Percentiles rank a stretch among this genome's conserved stretches.
These are phyloP conservation scores for Candida cerambycidarum DNA, from an alignment of 805 yeast genomes.

Conservation along the genomic window DNA sequence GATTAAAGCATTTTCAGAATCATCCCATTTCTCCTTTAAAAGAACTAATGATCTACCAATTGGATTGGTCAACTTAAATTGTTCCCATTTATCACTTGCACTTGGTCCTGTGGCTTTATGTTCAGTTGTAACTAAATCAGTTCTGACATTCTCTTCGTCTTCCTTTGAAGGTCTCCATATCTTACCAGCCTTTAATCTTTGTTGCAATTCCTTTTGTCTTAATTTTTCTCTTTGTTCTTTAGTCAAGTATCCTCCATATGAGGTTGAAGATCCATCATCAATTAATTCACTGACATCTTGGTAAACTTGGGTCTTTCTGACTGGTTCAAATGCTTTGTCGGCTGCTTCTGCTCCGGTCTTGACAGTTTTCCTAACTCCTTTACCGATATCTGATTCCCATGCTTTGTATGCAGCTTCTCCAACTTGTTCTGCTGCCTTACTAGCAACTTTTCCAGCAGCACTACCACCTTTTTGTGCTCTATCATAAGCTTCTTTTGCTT, in stretches of 20 bases:
- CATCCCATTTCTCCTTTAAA: conserved; percentile 79
- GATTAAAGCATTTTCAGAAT: conserved; percentile 88
- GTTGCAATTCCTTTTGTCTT: conserved; percentile 52
- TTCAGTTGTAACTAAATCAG: conserved; percentile 78
- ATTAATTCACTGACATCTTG: conserved; percentile 85
- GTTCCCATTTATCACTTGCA: conserved; percentile 62
- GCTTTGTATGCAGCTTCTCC: conserved; percentile 88
- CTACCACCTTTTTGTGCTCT: conserved; percentile 72
- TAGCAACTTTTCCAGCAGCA: conserved; percentile 70
- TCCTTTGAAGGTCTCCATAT: conserved; percentile 49
- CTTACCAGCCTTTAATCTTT: conserved; percentile 59
- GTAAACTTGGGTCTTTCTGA: conserved; percentile 84
- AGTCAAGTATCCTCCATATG: conserved; percentile 89
- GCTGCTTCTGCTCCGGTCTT: conserved; percentile 77
- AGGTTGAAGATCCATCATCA: conserved; percentile 84
- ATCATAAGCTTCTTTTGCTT: conserved; percentile 89
- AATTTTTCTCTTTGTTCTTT: conserved; percentile 78
- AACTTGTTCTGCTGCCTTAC: conserved; percentile 90
- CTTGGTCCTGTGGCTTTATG: conserved; percentile 72
- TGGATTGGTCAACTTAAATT: conserved; percentile 63
- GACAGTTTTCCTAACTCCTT: conserved; percentile 85
- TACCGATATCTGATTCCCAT: conserved; percentile 94
- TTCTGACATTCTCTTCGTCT: conserved; percentile 67
- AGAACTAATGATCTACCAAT: conserved; percentile 65
- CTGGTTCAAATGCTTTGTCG: conserved; percentile 91